These are phyloP conservation scores for Vigna mungo DNA, from an alignment of 306 rosid species.

Conservation along the genomic window DNA sequence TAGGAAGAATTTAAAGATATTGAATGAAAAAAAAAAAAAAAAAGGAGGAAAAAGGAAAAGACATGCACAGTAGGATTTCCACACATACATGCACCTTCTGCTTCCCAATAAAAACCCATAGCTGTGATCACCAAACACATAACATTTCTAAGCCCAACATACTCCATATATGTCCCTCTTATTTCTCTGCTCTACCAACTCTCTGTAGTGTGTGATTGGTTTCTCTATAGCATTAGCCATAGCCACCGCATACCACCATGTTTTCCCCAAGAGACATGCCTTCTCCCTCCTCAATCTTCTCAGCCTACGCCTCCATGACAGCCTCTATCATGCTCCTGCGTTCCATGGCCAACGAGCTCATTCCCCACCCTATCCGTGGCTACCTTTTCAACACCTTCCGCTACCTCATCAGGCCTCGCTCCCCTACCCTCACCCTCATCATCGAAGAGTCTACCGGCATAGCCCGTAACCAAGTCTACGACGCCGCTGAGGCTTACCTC, in stretches of 20 bases:
- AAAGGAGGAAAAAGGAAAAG: neutral
- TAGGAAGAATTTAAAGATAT: neutral
- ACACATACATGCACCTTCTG: neutral
- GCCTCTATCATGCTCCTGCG: slow-evolving; percentile 75
- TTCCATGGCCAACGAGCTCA: slow-evolving; percentile 75
- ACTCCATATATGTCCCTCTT: no score
- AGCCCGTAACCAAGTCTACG: slow-evolving; percentile 69
- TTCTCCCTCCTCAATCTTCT: slow-evolving; percentile 76
- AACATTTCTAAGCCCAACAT: no score
- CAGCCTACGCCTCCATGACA: slow-evolving; percentile 86
- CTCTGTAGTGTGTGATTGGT: no score
- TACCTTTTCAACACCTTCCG: slow-evolving; percentile 54
- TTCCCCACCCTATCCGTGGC: slow-evolving; percentile 70
- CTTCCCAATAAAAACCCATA: neutral
- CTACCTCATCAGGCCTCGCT: slow-evolving; percentile 55
- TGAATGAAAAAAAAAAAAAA: neutral
- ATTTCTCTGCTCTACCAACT: no score
- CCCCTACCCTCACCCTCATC: slow-evolving; percentile 69
- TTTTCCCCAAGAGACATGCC: slow-evolving; percentile 68
- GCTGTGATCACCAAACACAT: neutral
- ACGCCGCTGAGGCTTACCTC: slow-evolving; percentile 75
- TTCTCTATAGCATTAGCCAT: neutral
- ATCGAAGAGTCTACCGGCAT: slow-evolving; percentile 71
- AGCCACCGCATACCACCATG: slow-evolving; percentile 39
- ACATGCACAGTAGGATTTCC: neutral